Base-by-base conservation (phyloP, 2,329 filamentous ascomycete species). In the Fusarium begoniae region DNA sequence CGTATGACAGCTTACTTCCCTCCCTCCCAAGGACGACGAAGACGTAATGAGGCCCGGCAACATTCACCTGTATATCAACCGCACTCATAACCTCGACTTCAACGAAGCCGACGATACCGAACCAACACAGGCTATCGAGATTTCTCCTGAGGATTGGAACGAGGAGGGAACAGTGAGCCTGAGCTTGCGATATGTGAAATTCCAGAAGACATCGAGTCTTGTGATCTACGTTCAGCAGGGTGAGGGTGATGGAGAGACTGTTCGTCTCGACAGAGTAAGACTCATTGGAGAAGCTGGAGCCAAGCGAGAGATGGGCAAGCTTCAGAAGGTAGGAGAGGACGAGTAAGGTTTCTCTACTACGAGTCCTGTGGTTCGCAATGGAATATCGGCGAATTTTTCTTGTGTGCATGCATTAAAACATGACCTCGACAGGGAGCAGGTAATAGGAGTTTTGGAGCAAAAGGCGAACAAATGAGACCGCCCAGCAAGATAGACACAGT, bases 241-340 rank as follows among this genome's bases (percentile, higher is more conserved):
- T 5, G 93, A 96, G 62, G 92, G 91, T 24, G 92, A 94, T 58
- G 90, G 92, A 48, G 95, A 98, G 81, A 95, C 94, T 86, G 92
- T 96, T 66, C 91, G 96, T 64, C 83, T 99, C 56, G 94, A 96
- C 83, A 88, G 94, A 58, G 83, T 96, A 74, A 88, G 90, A 77
- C 86, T 98, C 63, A 91, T 98, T 79, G 96, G 96, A 37, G 96
- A 98, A 83, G 90, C 91, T 22, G 96, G 96, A 20, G 92, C 97
- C 87, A 98, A 97, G 89, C 89, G 95, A 69, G 93, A 96, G 65
- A 94, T 95, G 90, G 96, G 95, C 75, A 97, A 97, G 87, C 85
- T 99, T 75, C 94, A 98, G 88, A 98, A 98, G 90, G 90, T 98
- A 80, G 94, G 92, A 20, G 93, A 97, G 35, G 90, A 90, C 61